Evolutionary conservation across 768 basidiomycete genomes (phyloP).

Genomic region (Panaeolus cyanescens): DNA sequence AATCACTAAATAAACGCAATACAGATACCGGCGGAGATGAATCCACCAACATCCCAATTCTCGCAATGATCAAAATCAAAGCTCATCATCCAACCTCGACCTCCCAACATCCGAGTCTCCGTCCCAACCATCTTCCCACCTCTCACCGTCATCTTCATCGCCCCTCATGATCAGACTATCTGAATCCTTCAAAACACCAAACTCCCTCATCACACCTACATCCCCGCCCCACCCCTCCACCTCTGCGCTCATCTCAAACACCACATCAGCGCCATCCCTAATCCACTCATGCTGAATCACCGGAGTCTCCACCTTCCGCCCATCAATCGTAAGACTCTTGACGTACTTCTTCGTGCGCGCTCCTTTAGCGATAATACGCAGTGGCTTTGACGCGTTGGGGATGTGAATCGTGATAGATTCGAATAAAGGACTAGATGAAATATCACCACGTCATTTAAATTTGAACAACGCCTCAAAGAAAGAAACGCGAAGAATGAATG

Average conservation of each 20-base stretch:
- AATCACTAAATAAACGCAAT: too few relatives aligned
- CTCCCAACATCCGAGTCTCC: background rate
- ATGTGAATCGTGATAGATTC: conserved; percentile 57
- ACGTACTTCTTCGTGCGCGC: conserved; percentile 65
- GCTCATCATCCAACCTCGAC: background rate
- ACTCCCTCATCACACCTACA: conserved; percentile 18
- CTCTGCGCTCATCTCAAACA: conserved; percentile 64
- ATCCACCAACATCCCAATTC: background rate
- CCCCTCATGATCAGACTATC: background rate
- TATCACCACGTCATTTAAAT: background rate
- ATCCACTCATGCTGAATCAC: conserved; percentile 65
- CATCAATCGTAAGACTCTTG: conserved; percentile 59
- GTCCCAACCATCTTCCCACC: background rate
- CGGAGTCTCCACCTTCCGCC: conserved; percentile 39
- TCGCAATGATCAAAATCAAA: background rate
- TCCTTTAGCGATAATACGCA: conserved; percentile 50
- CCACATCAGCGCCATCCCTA: conserved; percentile 53
- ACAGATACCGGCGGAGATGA: too few relatives aligned
- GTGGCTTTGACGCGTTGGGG: conserved; percentile 14
- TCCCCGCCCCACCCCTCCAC: conserved; percentile 36
- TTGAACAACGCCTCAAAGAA: background rate
- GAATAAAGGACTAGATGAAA: conserved; percentile 43
- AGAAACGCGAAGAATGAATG: background rate
- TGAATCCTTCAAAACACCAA: conserved; percentile 4
- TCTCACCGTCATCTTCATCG: too few relatives aligned